These are phyloP conservation scores for Podospora anserina DNA, from an alignment of 495 filamentous ascomycete species.

Conservation along the genomic window DNA sequence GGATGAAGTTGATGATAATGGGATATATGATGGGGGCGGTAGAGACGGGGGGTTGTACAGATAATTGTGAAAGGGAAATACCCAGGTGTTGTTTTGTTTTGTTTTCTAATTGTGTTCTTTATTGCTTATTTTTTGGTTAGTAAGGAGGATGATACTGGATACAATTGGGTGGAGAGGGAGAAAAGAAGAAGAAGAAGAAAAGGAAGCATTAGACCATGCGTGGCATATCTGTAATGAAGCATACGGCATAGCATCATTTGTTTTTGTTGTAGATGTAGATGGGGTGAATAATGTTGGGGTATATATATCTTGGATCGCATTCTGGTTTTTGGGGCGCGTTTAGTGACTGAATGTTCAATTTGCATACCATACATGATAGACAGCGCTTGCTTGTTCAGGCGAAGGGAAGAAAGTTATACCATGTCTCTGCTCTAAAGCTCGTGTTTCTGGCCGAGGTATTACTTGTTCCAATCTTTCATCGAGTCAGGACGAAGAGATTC, in stretches of 20 bases:
- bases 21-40: background rate
- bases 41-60: constrained; percentile 3
- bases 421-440: no score
- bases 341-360: no score
- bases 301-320: background rate
- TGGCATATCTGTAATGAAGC: background rate
- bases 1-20: background rate
- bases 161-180: background rate
- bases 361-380: no score
- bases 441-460: no score
- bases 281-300: background rate
- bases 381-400: no score
- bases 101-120: background rate
- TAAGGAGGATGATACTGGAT: background rate
- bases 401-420: no score
- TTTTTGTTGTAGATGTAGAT: background rate
- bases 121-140: background rate
- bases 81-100: constrained; percentile 2
- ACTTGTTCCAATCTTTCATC: no score
- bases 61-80: background rate
- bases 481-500: no score
- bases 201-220: background rate
- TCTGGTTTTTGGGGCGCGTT: no score
- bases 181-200: background rate
- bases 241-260: background rate